phyloP scores from a whole-genome alignment of 2,329 filamentous ascomycete species.

The Pseudogymnoascus sp. region DNA sequence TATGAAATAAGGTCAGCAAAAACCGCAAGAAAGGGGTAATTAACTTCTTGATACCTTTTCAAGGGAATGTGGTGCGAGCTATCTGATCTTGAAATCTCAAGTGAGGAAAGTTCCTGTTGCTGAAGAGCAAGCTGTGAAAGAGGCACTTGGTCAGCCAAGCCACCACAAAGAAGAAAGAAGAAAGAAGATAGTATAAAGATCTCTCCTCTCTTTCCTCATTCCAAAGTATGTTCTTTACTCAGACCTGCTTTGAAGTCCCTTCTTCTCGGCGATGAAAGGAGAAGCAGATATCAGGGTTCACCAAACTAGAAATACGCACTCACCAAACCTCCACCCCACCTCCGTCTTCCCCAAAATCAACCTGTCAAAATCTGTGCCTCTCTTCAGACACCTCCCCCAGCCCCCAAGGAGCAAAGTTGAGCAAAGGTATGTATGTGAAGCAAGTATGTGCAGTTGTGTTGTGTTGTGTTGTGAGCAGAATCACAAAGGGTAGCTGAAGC shows the following conservation, averaged over 20 bases:
- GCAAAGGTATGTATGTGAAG: too few species aligned
- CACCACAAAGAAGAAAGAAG: not conserved
- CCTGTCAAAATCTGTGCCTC: too few species aligned
- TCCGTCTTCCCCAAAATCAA: too few species aligned
- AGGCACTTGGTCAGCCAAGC: not conserved
- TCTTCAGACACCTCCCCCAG: too few species aligned
- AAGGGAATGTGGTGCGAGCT: not conserved
- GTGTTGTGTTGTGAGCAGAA: too few species aligned
- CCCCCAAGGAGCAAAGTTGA: too few species aligned
- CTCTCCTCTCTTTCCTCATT: not conserved
- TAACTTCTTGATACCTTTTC: not conserved
- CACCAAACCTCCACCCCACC: too few species aligned
- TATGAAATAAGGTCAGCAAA: not conserved
- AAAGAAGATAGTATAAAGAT: not conserved
- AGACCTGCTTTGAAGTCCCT: too few species aligned
- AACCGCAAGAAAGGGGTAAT: not conserved
- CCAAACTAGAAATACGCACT: too few species aligned
- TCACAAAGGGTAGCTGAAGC: too few species aligned
- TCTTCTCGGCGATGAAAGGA: not conserved
- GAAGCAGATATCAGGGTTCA: not conserved
- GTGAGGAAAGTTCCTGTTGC: not conserved
- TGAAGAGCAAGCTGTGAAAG: not conserved
- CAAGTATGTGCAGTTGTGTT: too few species aligned
- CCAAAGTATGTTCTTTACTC: not conserved
- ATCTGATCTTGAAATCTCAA: not conserved